These are phyloP conservation scores for Euphorbia peplus DNA, from an alignment of 345 rosid species.

Conservation along the genomic window DNA sequence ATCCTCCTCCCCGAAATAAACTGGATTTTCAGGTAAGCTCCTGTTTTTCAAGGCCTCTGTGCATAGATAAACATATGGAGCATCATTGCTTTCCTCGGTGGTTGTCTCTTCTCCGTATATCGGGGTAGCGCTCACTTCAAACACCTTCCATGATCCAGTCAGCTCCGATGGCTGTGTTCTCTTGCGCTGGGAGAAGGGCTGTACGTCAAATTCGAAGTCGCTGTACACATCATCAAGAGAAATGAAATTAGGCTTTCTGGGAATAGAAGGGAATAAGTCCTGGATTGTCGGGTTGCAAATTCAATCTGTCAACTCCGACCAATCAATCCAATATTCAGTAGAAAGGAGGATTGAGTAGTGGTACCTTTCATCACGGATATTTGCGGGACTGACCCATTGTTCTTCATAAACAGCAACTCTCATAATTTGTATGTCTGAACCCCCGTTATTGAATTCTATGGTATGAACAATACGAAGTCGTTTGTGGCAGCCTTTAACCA, in stretches of 20 bases:
- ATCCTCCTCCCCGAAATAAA: constrained; percentile 79
- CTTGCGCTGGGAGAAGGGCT: constrained; percentile 71
- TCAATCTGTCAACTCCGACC: neutral
- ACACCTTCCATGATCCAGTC: constrained; percentile 89
- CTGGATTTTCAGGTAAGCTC: constrained; percentile 58
- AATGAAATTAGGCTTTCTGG: neutral
- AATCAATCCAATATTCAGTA: too few species aligned
- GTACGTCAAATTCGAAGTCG: constrained; percentile 48
- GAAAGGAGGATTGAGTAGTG: neutral
- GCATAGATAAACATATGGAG: constrained; percentile 71
- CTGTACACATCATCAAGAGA: constrained; percentile 35
- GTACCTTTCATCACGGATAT: constrained; percentile 60
- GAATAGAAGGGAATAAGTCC: too few species aligned
- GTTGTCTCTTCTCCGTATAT: constrained; percentile 49
- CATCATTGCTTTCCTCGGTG: constrained; percentile 27
- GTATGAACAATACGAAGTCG: constrained; percentile 87
- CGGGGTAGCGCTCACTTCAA: constrained; percentile 83
- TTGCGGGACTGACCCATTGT: constrained; percentile 76
- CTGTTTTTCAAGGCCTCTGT: constrained; percentile 77
- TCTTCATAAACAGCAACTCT: constrained; percentile 92
- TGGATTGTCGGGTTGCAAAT: too few species aligned
- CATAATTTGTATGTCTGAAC: constrained; percentile 82
- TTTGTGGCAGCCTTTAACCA: constrained; percentile 97
- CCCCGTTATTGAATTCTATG: constrained; percentile 71
- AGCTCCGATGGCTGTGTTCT: constrained; percentile 70